Conservation (phyloP, 345 rosid genomes). For the Heritiera fomes region DNA sequence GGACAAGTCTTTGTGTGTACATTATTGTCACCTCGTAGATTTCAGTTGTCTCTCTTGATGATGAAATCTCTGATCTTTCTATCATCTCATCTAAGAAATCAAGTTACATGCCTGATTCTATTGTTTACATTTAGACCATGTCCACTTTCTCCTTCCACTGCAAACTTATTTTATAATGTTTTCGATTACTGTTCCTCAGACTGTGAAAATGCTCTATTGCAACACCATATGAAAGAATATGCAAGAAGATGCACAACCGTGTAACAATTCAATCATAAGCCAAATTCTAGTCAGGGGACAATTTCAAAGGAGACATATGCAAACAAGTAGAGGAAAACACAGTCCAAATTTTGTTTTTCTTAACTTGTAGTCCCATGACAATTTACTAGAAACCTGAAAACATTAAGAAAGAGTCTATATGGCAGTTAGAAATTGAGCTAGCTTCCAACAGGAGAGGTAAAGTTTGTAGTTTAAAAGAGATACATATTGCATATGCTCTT, state of each 20-base stretch:
- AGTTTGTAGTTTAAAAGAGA: not conserved
- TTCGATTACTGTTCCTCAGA: not conserved
- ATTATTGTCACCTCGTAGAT: not conserved
- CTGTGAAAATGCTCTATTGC: not conserved
- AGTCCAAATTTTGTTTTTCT: not conserved
- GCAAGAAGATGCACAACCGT: not conserved
- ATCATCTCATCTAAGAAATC: not conserved
- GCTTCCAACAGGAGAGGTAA: not conserved
- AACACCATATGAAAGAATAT: not conserved
- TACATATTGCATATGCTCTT: not conserved
- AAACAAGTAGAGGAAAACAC: not conserved
- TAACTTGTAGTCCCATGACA: not conserved
- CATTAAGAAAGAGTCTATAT: not conserved
- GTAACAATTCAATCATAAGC: conserved; percentile 3
- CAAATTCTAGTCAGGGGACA: not conserved
- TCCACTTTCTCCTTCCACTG: not conserved
- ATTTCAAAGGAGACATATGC: not conserved
- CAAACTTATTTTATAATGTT: not conserved
- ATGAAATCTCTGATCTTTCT: conserved; percentile 7
- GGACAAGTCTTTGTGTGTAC: not conserved
- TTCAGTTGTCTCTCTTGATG: not conserved
- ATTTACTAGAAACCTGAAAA: not conserved
- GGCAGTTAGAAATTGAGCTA: not conserved
- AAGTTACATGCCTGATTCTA: not conserved
- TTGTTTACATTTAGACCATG: not conserved